These are phyloP conservation scores for Combretum micranthum DNA, from an alignment of 345 rosid genomes.

Conservation along the genomic window DNA sequence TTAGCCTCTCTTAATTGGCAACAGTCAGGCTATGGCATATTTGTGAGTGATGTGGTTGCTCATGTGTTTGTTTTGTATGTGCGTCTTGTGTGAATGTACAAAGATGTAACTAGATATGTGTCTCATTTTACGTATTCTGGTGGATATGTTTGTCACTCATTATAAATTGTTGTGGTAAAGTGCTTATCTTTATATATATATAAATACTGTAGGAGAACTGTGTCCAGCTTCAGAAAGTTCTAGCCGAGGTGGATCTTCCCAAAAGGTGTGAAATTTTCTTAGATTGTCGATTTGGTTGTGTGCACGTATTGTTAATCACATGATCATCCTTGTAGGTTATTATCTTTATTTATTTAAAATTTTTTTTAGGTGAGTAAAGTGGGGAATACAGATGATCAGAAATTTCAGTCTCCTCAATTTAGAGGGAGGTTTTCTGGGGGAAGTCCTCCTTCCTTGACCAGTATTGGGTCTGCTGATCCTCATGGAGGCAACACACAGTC, in stretches of 20 bases:
- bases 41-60: too few relatives aligned
- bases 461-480: slow-evolving; percentile 23
- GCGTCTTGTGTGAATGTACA: too few relatives aligned
- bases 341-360: neutral
- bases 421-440: slow-evolving; percentile 41
- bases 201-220: slow-evolving; percentile 24
- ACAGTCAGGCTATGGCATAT: too few relatives aligned
- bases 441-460: slow-evolving; percentile 25
- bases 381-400: slow-evolving; percentile 24
- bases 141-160: too few relatives aligned
- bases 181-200: neutral
- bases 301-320: neutral
- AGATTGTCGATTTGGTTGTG: neutral
- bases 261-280: slow-evolving; percentile 31
- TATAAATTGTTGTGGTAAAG: too few relatives aligned
- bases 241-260: slow-evolving; percentile 35
- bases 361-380: slow-evolving; percentile 49
- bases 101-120: too few relatives aligned
- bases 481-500: slow-evolving; percentile 37
- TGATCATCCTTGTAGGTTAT: neutral
- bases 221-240: slow-evolving; percentile 38
- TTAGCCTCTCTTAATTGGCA: too few relatives aligned
- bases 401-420: slow-evolving; percentile 29
- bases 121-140: too few relatives aligned
- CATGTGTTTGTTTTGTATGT: too few relatives aligned